These are phyloP conservation scores for Suhomyces faveliae DNA, from an alignment of 805 yeast species.

Conservation along the genomic window DNA sequence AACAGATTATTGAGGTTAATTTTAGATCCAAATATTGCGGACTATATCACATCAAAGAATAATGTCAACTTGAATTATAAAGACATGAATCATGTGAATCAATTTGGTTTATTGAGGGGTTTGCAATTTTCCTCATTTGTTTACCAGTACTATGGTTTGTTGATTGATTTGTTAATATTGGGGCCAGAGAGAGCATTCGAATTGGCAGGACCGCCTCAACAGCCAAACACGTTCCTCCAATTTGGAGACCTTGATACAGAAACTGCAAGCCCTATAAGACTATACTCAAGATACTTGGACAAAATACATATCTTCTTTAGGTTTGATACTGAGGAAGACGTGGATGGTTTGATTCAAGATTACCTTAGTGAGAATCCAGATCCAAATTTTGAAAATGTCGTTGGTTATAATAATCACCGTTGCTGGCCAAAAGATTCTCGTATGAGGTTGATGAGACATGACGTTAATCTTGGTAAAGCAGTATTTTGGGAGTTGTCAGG, in stretches of 20 bases:
- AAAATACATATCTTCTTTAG: slow-evolving; percentile 76
- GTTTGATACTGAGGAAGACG: slow-evolving; percentile 63
- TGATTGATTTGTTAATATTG: slow-evolving; percentile 74
- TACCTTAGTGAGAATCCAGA: slow-evolving; percentile 84
- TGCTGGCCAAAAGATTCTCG: slow-evolving; percentile 95
- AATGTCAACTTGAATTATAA: slow-evolving; percentile 80
- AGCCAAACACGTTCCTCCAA: slow-evolving; percentile 78
- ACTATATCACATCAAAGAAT: slow-evolving; percentile 88
- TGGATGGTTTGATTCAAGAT: slow-evolving; percentile 72
- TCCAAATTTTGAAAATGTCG: slow-evolving; percentile 82
- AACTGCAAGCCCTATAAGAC: slow-evolving; percentile 67
- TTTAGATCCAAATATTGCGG: slow-evolving; percentile 89
- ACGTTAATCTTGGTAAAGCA: slow-evolving; percentile 90
- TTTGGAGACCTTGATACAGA: slow-evolving; percentile 61
- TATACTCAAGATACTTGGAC: slow-evolving; percentile 82
- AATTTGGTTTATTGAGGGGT: slow-evolving; percentile 84
- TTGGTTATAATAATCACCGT: slow-evolving; percentile 81
- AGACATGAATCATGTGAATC: slow-evolving; percentile 93
- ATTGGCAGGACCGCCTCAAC: slow-evolving; percentile 71
- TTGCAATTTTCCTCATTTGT: slow-evolving; percentile 88
- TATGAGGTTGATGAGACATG: slow-evolving; percentile 87
- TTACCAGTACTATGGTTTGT: slow-evolving; percentile 85
- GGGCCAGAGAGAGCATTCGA: slow-evolving; percentile 88
- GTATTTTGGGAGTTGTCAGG: slow-evolving; percentile 85
- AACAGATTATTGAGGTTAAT: slow-evolving; percentile 78